A percentile compares a stretch with the other conserved stretches of the same genome.
phyloP scores from a whole-genome alignment of 805 yeast species.

The Starmerella scarabaei region DNA sequence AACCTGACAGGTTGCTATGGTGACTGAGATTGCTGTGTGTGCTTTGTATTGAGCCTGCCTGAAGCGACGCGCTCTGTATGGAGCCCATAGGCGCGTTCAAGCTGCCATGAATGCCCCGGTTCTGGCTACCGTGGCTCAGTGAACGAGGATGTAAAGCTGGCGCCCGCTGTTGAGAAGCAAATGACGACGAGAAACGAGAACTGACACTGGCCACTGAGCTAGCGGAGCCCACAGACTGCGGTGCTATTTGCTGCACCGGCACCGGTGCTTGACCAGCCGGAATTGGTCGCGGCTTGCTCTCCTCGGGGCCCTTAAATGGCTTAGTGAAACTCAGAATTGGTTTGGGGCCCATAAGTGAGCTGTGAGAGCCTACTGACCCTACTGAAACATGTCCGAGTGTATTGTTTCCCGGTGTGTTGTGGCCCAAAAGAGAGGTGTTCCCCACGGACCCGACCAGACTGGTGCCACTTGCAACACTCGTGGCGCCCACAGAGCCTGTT shows the following conservation, averaged over 20 bases:
- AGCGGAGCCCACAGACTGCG: conserved; percentile 14
- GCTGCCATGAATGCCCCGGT: too few species aligned
- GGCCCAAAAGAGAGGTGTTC: not conserved
- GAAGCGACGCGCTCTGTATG: conserved; percentile 4
- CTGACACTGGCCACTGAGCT: conserved; percentile 11
- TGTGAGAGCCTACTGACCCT: conserved; percentile 5
- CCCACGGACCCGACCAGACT: not conserved
- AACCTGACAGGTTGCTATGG: conserved; percentile 7
- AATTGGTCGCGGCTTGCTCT: conserved; percentile 1
- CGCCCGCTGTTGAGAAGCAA: conserved; percentile 27
- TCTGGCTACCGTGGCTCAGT: conserved; percentile 35
- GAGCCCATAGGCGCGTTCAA: conserved; percentile 26
- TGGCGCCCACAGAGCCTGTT: not conserved
- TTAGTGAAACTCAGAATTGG: conserved; percentile 19
- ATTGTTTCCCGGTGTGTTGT: too few species aligned
- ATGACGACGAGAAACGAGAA: conserved; percentile 26
- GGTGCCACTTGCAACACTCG: not conserved
- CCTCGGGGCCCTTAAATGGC: conserved; percentile 17
- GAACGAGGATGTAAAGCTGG: conserved; percentile 7
- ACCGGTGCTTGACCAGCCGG: not conserved
- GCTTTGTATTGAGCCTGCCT: too few species aligned
- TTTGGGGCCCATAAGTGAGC: conserved; percentile 8
- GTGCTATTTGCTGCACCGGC: conserved; percentile 1
- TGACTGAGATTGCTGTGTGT: too few species aligned
- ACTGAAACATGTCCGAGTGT: too few species aligned